A percentile compares a stretch with the other conserved stretches of the same genome.
These are phyloP conservation scores for Candida broadrunensis DNA, from an alignment of 805 yeast species.

Conservation along the genomic window DNA sequence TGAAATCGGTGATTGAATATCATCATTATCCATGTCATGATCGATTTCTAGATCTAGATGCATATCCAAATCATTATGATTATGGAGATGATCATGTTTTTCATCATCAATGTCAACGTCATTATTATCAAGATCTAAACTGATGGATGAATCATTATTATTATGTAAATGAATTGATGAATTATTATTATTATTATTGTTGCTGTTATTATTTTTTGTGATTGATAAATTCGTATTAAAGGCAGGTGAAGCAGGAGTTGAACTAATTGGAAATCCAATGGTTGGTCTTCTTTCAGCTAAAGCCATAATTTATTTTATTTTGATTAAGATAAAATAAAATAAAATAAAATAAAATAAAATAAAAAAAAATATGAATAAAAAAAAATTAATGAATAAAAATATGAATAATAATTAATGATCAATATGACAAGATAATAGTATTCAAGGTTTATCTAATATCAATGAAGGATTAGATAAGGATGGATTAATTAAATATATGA, in stretches of 20 bases:
- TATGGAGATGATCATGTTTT: not conserved
- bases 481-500: too few relatives aligned
- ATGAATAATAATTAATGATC: too few relatives aligned
- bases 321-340: too few relatives aligned
- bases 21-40: constrained; percentile 17
- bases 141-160: not conserved
- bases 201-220: too few relatives aligned
- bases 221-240: constrained; percentile 18
- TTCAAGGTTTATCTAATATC: too few relatives aligned
- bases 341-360: not conserved
- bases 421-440: too few relatives aligned
- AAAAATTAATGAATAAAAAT: too few relatives aligned
- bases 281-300: constrained; percentile 64
- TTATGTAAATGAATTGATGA: not conserved
- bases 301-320: constrained; percentile 42
- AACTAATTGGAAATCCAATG: constrained; percentile 47
- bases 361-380: constrained; percentile 1
- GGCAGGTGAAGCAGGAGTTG: constrained; percentile 45
- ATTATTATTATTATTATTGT: not conserved
- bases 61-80: constrained; percentile 3
- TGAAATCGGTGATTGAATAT: constrained; percentile 16
- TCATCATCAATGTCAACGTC: not conserved
- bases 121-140: not conserved
- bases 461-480: too few relatives aligned
- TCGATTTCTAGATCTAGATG: constrained; percentile 9